phyloP scores from a whole-genome alignment of 495 filamentous ascomycete genomes.

The Penicillium pancosmium region DNA sequence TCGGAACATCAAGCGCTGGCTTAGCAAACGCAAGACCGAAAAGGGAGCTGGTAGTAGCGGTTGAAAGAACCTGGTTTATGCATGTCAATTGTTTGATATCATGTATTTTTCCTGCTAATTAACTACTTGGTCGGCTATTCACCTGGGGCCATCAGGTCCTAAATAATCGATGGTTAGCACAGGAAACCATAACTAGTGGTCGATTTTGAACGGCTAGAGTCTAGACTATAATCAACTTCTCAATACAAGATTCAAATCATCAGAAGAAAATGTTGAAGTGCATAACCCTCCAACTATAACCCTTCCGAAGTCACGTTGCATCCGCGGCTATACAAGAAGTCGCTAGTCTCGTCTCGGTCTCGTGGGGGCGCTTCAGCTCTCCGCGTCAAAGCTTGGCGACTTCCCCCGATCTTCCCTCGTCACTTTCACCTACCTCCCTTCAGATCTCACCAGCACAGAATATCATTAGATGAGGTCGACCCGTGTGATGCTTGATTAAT shows the following conservation, averaged over 20 bases:
- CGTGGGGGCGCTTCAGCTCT: neutral
- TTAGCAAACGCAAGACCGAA: slow-evolving; percentile 47
- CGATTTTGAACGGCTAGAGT: neutral
- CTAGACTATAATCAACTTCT: too few relatives aligned
- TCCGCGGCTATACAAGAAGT: too few relatives aligned
- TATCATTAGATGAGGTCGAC: neutral
- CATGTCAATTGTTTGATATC: too few relatives aligned
- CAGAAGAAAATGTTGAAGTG: too few relatives aligned
- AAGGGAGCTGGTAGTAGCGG: slow-evolving; percentile 17
- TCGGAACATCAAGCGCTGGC: slow-evolving; percentile 39
- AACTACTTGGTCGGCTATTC: too few relatives aligned
- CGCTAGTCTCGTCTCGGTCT: too few relatives aligned
- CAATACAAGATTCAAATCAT: too few relatives aligned
- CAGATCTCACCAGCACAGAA: neutral
- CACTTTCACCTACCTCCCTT: neutral
- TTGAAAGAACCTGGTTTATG: neutral
- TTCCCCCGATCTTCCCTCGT: slow-evolving; percentile 7
- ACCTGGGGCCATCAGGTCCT: too few relatives aligned
- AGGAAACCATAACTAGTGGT: neutral
- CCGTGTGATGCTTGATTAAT: neutral
- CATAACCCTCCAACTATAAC: too few relatives aligned
- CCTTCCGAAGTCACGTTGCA: too few relatives aligned
- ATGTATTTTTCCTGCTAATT: too few relatives aligned
- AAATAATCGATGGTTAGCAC: too few relatives aligned
- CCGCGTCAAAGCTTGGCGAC: slow-evolving; percentile 20